Evolutionary conservation across 2,329 filamentous ascomycete genomes (phyloP).

Genomic region (Fusarium keratoplasticum): DNA sequence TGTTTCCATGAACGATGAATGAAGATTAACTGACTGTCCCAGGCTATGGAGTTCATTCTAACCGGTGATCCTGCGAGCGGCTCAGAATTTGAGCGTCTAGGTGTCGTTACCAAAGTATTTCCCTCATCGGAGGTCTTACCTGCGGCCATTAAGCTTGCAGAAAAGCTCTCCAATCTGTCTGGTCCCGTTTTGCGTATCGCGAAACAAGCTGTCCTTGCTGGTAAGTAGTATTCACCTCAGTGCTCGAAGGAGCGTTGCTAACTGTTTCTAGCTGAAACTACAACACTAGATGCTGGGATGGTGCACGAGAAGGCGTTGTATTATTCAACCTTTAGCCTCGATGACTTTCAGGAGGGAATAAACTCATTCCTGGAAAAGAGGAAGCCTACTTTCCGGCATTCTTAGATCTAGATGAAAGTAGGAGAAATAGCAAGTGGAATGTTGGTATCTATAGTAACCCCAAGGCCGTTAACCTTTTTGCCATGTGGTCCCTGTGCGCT

Average conservation of each 20-base stretch:
- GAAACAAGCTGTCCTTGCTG: slow-evolving; percentile 32
- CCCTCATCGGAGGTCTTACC: slow-evolving; percentile 20
- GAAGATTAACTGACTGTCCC: background rate
- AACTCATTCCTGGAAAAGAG: slow-evolving; percentile 26
- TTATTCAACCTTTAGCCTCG: slow-evolving; percentile 28
- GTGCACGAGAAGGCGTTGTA: slow-evolving; percentile 29
- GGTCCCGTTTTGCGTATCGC: slow-evolving; percentile 23
- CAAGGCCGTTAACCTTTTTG: background rate
- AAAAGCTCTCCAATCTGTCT: slow-evolving; percentile 26
- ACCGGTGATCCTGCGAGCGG: slow-evolving; percentile 32
- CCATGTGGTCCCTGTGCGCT: background rate
- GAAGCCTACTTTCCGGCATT: slow-evolving; percentile 20
- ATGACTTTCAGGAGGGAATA: slow-evolving; percentile 32
- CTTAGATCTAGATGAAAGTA: background rate
- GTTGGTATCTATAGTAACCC: background rate
- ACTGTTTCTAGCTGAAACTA: slow-evolving; percentile 20
- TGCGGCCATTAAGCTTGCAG: slow-evolving; percentile 14
- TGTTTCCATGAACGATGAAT: background rate
- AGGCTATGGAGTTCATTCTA: slow-evolving; percentile 35
- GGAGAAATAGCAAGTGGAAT: background rate
- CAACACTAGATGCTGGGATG: slow-evolving; percentile 23
- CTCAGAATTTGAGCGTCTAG: slow-evolving; percentile 26
- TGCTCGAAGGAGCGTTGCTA: background rate
- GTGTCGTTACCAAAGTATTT: slow-evolving; percentile 31
- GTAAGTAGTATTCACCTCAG: background rate